These are phyloP conservation scores for Leishmania braziliensis DNA, from an alignment of 208 protist species.

Conservation along the genomic window DNA sequence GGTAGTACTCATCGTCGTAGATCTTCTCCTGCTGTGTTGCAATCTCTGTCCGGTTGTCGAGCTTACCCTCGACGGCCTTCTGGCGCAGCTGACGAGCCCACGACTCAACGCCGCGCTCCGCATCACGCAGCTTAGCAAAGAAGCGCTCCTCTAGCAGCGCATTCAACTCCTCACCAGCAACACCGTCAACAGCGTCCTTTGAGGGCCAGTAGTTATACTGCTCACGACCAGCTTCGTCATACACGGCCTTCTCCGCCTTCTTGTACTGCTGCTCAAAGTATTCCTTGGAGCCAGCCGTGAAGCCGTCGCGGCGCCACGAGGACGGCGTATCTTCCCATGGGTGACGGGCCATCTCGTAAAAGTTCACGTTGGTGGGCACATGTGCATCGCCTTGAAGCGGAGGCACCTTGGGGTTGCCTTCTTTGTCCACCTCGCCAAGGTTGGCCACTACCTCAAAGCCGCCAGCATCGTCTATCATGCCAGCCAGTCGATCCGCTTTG, in stretches of 20 bases:
- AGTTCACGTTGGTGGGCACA: slow-evolving; percentile 89
- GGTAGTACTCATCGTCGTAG: slow-evolving; percentile 94
- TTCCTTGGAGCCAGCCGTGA: slow-evolving; percentile 85
- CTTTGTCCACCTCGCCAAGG: slow-evolving; percentile 73
- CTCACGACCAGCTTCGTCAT: slow-evolving; percentile 69
- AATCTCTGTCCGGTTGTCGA: slow-evolving; percentile 79
- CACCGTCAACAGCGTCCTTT: slow-evolving; percentile 59
- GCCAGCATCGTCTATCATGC: slow-evolving; percentile 88
- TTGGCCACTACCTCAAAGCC: slow-evolving; percentile 67
- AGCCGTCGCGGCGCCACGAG: slow-evolving; percentile 85
- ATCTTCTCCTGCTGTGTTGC: slow-evolving; percentile 91
- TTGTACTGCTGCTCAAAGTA: slow-evolving; percentile 90
- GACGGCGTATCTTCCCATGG: slow-evolving; percentile 85
- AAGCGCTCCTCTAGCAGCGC: slow-evolving; percentile 80
- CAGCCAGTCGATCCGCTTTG: slow-evolving; percentile 67
- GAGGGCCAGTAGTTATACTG: slow-evolving; percentile 85
- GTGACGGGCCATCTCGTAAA: slow-evolving; percentile 93
- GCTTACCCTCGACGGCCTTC: slow-evolving; percentile 62
- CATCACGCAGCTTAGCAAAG: slow-evolving; percentile 55
- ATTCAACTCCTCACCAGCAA: slow-evolving; percentile 48
- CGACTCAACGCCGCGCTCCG: slow-evolving; percentile 65
- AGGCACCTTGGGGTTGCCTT: slow-evolving; percentile 44
- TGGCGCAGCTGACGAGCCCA: slow-evolving; percentile 80
- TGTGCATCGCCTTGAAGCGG: slow-evolving; percentile 66
- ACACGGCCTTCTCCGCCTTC: slow-evolving; percentile 74